Conservation (phyloP, 768 basidiomycete species). For the Auricularia auricula-judae region DNA sequence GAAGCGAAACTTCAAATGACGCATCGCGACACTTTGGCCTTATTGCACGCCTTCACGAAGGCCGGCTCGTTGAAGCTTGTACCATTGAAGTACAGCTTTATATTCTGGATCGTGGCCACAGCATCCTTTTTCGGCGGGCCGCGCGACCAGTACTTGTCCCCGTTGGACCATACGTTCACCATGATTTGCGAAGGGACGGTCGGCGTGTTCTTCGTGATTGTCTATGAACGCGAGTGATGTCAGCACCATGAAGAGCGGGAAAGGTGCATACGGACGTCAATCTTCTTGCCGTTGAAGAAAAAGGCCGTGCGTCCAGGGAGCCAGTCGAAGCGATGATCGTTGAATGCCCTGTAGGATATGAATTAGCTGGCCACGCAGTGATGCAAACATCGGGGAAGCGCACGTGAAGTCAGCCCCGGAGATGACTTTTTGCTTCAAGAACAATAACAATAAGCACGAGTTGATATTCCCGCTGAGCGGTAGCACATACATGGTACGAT, state of each 20-base stretch:
- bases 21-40: constrained; percentile 3
- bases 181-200: constrained; percentile 3
- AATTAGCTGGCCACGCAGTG: no score
- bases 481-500: constrained; percentile 5
- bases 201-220: constrained; percentile 10
- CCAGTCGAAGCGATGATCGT: constrained; percentile 12
- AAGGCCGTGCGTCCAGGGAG: constrained; percentile 4
- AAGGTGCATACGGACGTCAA: not conserved
- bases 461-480: not conserved
- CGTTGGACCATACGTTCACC: constrained; percentile 11
- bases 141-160: constrained; percentile 6
- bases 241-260: not conserved
- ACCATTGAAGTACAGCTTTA: constrained; percentile 12
- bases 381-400: no score
- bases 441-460: not conserved
- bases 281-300: constrained; percentile 5
- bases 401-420: constrained; percentile 8
- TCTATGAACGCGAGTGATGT: not conserved
- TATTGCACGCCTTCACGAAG: constrained; percentile 6
- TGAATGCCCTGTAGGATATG: not conserved
- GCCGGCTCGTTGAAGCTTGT: constrained; percentile 1
- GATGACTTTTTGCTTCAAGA: not conserved
- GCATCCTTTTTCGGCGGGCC: constrained; percentile 11
- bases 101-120: constrained; percentile 9
- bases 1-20: not conserved